phyloP scores from a whole-genome alignment of 352 stramenopile genomes.

The Discostella stelligera region DNA sequence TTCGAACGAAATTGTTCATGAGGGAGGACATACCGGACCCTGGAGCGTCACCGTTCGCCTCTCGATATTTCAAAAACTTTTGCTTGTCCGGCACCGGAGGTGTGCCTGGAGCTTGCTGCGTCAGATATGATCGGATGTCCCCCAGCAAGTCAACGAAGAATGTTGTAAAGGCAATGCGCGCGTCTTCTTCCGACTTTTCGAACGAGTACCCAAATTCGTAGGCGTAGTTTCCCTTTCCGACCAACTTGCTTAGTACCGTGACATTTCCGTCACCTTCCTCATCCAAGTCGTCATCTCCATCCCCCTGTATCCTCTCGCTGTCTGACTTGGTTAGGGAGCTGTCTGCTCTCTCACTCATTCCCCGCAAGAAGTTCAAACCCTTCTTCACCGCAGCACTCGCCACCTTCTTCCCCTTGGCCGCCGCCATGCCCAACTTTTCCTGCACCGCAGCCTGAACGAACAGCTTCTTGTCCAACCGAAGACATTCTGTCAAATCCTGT shows the following conservation, averaged over 20 bases:
- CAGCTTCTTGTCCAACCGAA: constrained; percentile 41
- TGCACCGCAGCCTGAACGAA: constrained; percentile 44
- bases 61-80: constrained; percentile 67
- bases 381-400: constrained; percentile 65
- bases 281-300: constrained; percentile 14
- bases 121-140: constrained; percentile 70
- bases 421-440: constrained; percentile 43
- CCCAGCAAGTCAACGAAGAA: constrained; percentile 76
- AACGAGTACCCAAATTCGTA: constrained; percentile 68
- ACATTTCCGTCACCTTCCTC: constrained; percentile 6
- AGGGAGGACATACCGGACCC: constrained; percentile 67
- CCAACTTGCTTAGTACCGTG: constrained; percentile 19
- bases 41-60: constrained; percentile 52
- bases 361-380: constrained; percentile 59
- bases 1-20: constrained; percentile 66
- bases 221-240: constrained; percentile 59
- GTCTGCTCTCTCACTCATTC: constrained; percentile 43
- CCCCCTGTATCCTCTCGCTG: constrained; percentile 5
- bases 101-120: constrained; percentile 19
- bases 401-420: constrained; percentile 49
- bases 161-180: constrained; percentile 64
- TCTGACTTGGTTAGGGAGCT: constrained; percentile 40
- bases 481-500: constrained; percentile 37
- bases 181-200: constrained; percentile 66
- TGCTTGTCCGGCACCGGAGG: constrained; percentile 46